Evolutionary conservation across 1,284 basidiomycete species (phyloP).

Genomic region (Puccinia polysora): DNA sequence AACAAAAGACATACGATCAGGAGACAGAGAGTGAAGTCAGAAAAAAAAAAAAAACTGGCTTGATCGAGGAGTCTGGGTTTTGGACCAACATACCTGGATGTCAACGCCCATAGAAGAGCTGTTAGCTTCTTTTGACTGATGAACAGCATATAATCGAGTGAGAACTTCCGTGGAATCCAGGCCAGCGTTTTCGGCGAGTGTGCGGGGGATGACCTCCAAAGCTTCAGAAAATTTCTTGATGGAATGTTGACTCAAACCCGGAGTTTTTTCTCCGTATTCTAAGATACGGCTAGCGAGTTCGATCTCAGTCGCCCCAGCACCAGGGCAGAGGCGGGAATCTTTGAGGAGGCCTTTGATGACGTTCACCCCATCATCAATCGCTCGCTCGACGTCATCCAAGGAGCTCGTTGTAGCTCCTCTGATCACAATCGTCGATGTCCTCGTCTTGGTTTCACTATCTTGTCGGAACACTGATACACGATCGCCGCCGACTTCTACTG

Average conservation of each 20-base stretch:
- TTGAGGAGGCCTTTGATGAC: conserved; percentile 90
- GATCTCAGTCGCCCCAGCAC: conserved; percentile 88
- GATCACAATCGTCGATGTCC: conserved; percentile 87
- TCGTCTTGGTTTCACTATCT: conserved; percentile 63
- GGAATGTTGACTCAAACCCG: conserved; percentile 87
- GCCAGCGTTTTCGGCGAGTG: conserved; percentile 93
- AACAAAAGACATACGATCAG: conserved; percentile 5
- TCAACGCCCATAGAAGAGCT: conserved; percentile 78
- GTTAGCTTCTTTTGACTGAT: conserved; percentile 61
- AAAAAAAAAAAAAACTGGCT: not conserved
- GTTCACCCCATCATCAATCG: conserved; percentile 94
- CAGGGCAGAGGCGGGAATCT: conserved; percentile 83
- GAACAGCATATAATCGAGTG: conserved; percentile 80
- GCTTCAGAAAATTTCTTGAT: conserved; percentile 86
- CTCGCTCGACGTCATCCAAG: conserved; percentile 90
- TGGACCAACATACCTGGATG: conserved; percentile 67
- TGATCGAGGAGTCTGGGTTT: too few relatives aligned
- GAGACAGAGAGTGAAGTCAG: conserved; percentile 9
- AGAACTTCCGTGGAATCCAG: conserved; percentile 89
- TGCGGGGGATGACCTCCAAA: conserved; percentile 86
- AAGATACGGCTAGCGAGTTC: conserved; percentile 81
- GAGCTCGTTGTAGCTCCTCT: conserved; percentile 92
- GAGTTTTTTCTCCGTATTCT: conserved; percentile 77
- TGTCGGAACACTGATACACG: conserved; percentile 94
- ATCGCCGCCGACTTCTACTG: conserved; percentile 93